Conservation (phyloP, 129 eudicot genomes). For the Apium graveolens region DNA sequence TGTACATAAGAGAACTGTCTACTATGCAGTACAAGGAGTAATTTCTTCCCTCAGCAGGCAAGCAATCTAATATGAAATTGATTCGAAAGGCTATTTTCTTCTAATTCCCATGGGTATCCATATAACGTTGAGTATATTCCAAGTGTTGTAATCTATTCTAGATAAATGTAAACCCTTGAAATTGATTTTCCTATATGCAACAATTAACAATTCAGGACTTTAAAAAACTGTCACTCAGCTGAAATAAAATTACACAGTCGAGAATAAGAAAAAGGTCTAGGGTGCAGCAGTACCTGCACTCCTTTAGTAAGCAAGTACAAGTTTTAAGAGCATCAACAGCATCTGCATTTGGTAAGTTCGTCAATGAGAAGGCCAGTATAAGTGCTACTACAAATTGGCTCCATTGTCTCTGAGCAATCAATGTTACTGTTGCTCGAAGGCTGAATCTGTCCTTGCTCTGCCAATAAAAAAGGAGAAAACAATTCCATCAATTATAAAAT, state of each 20-base stretch:
- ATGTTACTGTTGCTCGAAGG: constrained; percentile 20
- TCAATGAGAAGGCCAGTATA: constrained; percentile 45
- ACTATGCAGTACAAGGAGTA: not conserved
- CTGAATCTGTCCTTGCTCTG: constrained; percentile 31
- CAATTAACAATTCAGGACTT: not conserved
- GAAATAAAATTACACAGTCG: not conserved
- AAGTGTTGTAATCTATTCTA: not conserved
- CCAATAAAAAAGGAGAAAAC: not conserved
- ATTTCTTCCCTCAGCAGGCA: not conserved
- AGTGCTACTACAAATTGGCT: constrained; percentile 47
- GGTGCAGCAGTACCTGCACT: constrained; percentile 58
- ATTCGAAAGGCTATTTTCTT: not conserved
- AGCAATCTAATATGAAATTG: not conserved
- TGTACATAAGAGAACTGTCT: not conserved
- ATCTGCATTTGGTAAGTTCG: constrained; percentile 52
- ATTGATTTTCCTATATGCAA: not conserved
- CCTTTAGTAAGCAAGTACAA: constrained; percentile 77
- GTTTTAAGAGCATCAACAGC: constrained; percentile 93
- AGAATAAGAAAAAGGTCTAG: not conserved
- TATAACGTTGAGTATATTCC: not conserved
- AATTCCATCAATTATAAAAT: not conserved
- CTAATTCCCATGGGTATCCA: not conserved
- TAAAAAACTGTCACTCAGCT: not conserved
- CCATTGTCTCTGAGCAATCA: constrained; percentile 41
- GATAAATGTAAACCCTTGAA: not conserved